Evolutionary conservation across 2,329 filamentous ascomycete genomes (phyloP).

Genomic region (Boeremia lycopersici): DNA sequence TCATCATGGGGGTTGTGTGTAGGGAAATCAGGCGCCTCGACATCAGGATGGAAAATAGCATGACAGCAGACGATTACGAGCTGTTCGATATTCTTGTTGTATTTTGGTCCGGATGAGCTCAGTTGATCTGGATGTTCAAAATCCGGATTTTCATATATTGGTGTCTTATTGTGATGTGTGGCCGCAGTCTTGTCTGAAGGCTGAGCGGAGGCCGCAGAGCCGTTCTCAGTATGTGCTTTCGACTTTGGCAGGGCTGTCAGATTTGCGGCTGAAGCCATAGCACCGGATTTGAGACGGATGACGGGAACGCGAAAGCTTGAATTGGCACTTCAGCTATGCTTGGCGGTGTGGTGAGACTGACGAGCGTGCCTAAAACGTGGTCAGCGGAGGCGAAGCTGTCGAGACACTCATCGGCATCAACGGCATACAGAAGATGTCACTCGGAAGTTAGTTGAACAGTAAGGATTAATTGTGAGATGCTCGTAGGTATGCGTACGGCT

Average conservation of each 20-base stretch:
- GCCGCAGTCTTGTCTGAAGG: slow-evolving; percentile 11
- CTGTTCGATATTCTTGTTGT: slow-evolving; percentile 47
- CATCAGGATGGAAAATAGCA: slow-evolving; percentile 67
- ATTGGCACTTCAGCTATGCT: background rate
- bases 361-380: slow-evolving; percentile 6
- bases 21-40: slow-evolving; percentile 31
- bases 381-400: background rate
- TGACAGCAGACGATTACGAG: slow-evolving; percentile 85
- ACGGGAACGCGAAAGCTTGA: slow-evolving; percentile 16
- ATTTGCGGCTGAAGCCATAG: slow-evolving; percentile 41
- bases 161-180: background rate
- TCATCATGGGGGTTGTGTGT: slow-evolving; percentile 44
- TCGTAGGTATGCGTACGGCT: background rate
- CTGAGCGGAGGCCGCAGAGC: slow-evolving; percentile 15
- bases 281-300: background rate
- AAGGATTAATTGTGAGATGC: background rate
- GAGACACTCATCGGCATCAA: slow-evolving; percentile 7
- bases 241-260: slow-evolving; percentile 40
- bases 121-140: slow-evolving; percentile 38
- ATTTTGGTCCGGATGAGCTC: slow-evolving; percentile 32
- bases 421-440: slow-evolving; percentile 6
- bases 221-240: slow-evolving; percentile 19
- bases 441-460: background rate
- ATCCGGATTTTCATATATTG: slow-evolving; percentile 18
- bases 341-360: slow-evolving; percentile 8